A percentile compares a stretch with the other conserved stretches of the same genome.
phyloP scores from a whole-genome alignment of 352 stramenopile genomes.

The Phytopythium ostracodes region DNA sequence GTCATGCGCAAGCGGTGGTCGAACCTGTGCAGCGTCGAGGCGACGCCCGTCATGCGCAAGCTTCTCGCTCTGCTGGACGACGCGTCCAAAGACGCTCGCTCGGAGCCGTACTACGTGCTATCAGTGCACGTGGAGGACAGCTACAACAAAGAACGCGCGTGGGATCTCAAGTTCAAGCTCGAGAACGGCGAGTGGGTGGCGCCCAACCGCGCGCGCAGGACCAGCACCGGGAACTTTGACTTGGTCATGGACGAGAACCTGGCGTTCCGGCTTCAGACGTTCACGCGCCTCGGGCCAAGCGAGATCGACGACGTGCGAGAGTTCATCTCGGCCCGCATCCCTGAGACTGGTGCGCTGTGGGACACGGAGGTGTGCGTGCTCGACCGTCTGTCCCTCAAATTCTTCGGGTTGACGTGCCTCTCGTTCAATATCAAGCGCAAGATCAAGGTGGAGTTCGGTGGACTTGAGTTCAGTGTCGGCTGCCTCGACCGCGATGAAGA shows the following conservation, averaged over 20 bases:
- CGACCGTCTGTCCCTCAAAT: too few relatives aligned
- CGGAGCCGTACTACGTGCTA: too few relatives aligned
- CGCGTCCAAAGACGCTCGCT: too few relatives aligned
- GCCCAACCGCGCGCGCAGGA: background rate
- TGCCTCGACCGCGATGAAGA: background rate
- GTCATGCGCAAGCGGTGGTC: background rate
- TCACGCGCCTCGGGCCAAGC: background rate
- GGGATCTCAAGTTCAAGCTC: background rate
- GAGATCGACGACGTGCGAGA: background rate
- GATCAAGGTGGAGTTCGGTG: background rate
- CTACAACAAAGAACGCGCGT: too few relatives aligned
- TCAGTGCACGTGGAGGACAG: too few relatives aligned
- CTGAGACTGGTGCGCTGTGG: background rate
- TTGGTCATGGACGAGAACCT: background rate
- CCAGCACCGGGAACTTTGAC: background rate
- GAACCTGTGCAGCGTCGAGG: conserved; percentile 4
- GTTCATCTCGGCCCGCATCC: too few relatives aligned
- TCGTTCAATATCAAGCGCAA: conserved; percentile 1
- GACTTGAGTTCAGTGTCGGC: background rate
- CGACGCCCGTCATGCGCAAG: too few relatives aligned
- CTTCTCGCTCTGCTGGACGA: too few relatives aligned
- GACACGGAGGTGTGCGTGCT: too few relatives aligned
- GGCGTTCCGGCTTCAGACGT: background rate
- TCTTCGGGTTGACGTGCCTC: background rate
- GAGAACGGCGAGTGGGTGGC: background rate